phyloP scores from a whole-genome alignment of 805 yeast species.

The Clavispora fructus region DNA sequence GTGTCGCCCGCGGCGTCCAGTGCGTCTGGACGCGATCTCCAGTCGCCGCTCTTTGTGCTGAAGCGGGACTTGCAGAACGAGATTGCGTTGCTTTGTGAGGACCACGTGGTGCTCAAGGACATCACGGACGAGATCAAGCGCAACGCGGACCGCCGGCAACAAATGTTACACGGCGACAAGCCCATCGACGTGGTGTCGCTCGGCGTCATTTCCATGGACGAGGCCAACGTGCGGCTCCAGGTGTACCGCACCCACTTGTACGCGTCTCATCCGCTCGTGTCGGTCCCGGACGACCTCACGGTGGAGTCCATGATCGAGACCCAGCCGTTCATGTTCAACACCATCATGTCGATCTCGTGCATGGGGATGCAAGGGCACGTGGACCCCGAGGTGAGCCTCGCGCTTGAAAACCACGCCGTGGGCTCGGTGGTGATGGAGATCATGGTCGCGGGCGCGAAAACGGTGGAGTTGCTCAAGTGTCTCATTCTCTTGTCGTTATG shows the following conservation, averaged over 20 bases:
- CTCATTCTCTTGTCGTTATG: conserved; percentile 61
- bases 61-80: conserved; percentile 39
- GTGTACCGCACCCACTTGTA: conserved; percentile 46
- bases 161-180: conserved; percentile 21
- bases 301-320: conserved; percentile 44
- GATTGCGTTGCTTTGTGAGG: conserved; percentile 29
- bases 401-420: conserved; percentile 50
- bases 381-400: conserved; percentile 38
- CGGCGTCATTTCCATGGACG: conserved; percentile 54
- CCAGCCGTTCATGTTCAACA: conserved; percentile 58
- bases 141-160: conserved; percentile 39
- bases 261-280: conserved; percentile 52
- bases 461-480: conserved; percentile 60
- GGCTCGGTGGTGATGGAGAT: conserved; percentile 52
- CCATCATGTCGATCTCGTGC: conserved; percentile 60
- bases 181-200: conserved; percentile 47
- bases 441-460: conserved; percentile 64
- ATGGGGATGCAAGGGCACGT: conserved; percentile 29
- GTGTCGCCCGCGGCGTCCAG: background rate
- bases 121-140: conserved; percentile 44
- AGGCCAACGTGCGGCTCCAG: conserved; percentile 52
- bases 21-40: conserved; percentile 1
- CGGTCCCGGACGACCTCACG: conserved; percentile 39
- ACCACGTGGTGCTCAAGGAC: conserved; percentile 32
- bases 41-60: conserved; percentile 22